These are phyloP conservation scores for Chaetomiaceae sp. DNA, from an alignment of 2,329 filamentous ascomycete species.

Conservation along the genomic window DNA sequence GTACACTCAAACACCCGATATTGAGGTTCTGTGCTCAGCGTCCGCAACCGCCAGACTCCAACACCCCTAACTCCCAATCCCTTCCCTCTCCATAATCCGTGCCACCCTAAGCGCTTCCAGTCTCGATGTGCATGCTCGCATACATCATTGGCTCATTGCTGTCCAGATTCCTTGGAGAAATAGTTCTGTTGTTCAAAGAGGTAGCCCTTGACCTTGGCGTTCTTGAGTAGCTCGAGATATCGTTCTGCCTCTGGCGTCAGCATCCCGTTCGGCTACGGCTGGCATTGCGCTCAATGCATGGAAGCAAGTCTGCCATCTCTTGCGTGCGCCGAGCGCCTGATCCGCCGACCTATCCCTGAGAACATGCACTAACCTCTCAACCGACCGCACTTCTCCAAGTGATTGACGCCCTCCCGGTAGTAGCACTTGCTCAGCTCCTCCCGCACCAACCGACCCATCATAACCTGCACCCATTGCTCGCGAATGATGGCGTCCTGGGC, in stretches of 20 bases:
- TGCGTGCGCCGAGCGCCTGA: not conserved
- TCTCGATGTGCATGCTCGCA: slow-evolving; percentile 1
- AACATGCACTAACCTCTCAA: slow-evolving; percentile 61
- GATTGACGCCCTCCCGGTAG: slow-evolving; percentile 75
- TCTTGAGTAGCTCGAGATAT: slow-evolving; percentile 71
- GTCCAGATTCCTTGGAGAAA: slow-evolving; percentile 45
- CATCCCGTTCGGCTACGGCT: not conserved
- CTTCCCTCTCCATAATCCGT: too few relatives aligned
- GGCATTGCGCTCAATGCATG: not conserved
- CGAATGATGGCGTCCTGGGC: slow-evolving; percentile 77
- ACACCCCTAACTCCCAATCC: too few relatives aligned
- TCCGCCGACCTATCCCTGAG: not conserved
- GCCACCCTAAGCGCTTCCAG: not conserved
- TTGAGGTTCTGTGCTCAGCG: not conserved
- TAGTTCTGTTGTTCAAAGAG: slow-evolving; percentile 77
- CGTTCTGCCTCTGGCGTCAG: slow-evolving; percentile 50
- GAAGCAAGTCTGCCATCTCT: not conserved
- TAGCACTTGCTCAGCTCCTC: slow-evolving; percentile 86
- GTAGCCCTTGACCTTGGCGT: slow-evolving; percentile 71
- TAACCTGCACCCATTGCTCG: slow-evolving; percentile 83
- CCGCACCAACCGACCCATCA: slow-evolving; percentile 78
- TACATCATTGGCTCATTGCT: not conserved
- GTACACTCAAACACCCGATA: slow-evolving; percentile 12
- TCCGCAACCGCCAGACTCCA: too few relatives aligned
- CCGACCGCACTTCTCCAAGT: slow-evolving; percentile 78